Conservation (phyloP, 257 asterid genomes). For the Solanum chmielewskii region DNA sequence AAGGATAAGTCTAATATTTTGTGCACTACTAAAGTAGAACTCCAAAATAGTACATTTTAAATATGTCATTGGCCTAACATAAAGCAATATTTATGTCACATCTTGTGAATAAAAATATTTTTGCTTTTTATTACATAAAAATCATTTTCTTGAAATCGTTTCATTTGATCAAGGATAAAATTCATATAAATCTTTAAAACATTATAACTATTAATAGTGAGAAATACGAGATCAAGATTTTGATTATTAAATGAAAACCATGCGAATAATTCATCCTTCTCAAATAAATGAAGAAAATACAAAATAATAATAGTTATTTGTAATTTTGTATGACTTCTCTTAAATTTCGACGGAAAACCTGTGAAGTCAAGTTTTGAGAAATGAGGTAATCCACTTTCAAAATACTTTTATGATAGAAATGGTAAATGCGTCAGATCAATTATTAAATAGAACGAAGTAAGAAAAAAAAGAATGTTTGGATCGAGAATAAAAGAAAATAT, state of each 20-base stretch:
- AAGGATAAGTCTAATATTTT: neutral
- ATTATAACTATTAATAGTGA: neutral
- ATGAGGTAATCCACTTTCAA: neutral
- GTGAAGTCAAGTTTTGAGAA: neutral
- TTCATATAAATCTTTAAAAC: neutral
- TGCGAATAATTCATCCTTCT: neutral
- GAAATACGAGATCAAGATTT: neutral
- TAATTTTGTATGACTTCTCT: neutral
- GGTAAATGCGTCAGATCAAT: neutral
- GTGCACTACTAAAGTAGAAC: neutral
- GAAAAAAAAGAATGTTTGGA: neutral
- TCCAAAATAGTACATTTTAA: neutral
- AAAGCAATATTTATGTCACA: neutral
- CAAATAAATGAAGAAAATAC: neutral
- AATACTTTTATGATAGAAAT: neutral
- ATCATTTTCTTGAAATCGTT: neutral
- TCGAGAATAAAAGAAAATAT: neutral
- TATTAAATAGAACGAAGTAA: neutral
- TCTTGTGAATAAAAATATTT: neutral
- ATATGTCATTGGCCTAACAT: neutral
- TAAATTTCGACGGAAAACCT: neutral
- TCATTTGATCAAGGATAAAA: neutral
- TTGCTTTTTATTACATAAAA: neutral
- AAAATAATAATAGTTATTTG: neutral
- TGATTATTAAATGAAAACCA: neutral